Evolutionary conservation across 106 monocot species (phyloP).

Genomic region (Allium cepa): DNA sequence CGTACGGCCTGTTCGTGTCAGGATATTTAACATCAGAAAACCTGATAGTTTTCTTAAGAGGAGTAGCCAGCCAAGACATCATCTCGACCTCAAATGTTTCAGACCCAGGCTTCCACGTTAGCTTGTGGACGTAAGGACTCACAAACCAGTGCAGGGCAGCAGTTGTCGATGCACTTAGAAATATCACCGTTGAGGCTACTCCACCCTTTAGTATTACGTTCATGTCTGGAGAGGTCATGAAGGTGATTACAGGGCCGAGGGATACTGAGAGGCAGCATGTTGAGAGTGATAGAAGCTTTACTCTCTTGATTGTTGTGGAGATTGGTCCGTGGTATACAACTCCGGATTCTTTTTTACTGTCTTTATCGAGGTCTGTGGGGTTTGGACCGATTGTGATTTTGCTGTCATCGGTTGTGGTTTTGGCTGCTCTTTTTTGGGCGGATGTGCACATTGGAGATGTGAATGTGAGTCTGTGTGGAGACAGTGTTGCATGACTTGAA

Average conservation of each 20-base stretch:
- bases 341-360: slow-evolving; percentile 21
- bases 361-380: slow-evolving; percentile 17
- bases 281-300: slow-evolving; percentile 90
- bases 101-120: slow-evolving; percentile 84
- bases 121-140: slow-evolving; percentile 90
- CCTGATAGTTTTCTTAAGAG: slow-evolving; percentile 47
- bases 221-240: slow-evolving; percentile 95
- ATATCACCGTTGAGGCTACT: slow-evolving; percentile 80
- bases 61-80: slow-evolving; percentile 86
- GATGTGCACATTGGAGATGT: slow-evolving; percentile 3
- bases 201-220: slow-evolving; percentile 90
- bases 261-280: slow-evolving; percentile 97
- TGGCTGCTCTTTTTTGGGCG: slow-evolving; percentile 38
- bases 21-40: slow-evolving; percentile 63
- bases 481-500: slow-evolving; percentile 17
- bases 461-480: slow-evolving; percentile 11
- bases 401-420: slow-evolving; percentile 19
- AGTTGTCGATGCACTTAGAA: slow-evolving; percentile 89
- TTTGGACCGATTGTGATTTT: slow-evolving; percentile 93
- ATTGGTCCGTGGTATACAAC: slow-evolving; percentile 78
- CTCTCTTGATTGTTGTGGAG: slow-evolving; percentile 91
- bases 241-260: slow-evolving; percentile 90
- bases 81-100: slow-evolving; percentile 73
- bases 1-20: slow-evolving; percentile 81
- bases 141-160: slow-evolving; percentile 94